phyloP scores from a whole-genome alignment of 192 early-diverging fungal species.

The Backusella morwellensis region DNA sequence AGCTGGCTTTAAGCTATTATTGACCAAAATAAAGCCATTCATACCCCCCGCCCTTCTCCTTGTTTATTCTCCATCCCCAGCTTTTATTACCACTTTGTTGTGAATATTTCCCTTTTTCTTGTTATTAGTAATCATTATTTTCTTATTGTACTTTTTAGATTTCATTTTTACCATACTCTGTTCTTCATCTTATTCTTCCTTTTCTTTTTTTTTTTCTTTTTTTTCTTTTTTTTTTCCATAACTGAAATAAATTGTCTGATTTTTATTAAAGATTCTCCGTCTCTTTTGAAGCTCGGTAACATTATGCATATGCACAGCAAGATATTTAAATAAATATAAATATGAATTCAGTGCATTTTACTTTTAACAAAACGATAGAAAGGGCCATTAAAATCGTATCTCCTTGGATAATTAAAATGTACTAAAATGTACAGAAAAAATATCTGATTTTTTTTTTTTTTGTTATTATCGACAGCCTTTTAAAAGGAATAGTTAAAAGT shows the following conservation, averaged over 20 bases:
- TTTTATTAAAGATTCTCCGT: neutral
- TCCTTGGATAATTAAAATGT: neutral
- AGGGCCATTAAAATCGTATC: neutral
- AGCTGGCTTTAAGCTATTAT: neutral
- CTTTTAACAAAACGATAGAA: neutral
- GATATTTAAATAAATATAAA: neutral
- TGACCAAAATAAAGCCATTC: neutral
- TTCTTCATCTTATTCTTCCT: neutral
- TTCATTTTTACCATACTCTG: neutral
- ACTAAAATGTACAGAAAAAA: neutral
- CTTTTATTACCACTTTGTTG: conserved; percentile 1
- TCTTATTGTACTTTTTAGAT: neutral
- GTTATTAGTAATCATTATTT: neutral
- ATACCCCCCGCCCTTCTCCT: neutral
- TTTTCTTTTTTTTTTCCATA: neutral
- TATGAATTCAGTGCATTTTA: neutral
- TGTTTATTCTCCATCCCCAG: neutral
- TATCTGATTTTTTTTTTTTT: neutral
- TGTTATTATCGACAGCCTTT: neutral
- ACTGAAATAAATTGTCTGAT: neutral
- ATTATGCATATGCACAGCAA: neutral
- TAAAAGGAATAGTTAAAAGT: neutral
- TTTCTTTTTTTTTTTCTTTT: neutral
- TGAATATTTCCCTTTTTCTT: neutral
- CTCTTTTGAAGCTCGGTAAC: neutral